A percentile compares a stretch with the other conserved stretches of the same genome.
Conservation (phyloP, 2,329 filamentous ascomycete species). For the Verticillium dahliae region DNA sequence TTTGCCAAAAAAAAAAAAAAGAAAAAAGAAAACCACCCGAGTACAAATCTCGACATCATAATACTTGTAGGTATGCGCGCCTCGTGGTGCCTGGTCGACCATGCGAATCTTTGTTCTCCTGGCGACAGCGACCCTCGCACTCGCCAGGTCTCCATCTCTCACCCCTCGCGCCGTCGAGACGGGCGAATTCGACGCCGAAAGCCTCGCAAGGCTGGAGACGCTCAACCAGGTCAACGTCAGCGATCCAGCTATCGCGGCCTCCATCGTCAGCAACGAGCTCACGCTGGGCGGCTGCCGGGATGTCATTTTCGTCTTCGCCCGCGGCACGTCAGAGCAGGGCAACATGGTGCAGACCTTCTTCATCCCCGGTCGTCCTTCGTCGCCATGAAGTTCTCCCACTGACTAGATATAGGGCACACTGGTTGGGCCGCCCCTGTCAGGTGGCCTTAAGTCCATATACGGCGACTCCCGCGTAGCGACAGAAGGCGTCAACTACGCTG, state of each 20-base stretch:
- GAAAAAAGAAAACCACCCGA: background rate
- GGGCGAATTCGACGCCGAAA: background rate
- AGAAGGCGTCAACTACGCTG: slow-evolving; percentile 25
- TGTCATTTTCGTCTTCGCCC: slow-evolving; percentile 15
- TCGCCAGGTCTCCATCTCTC: background rate
- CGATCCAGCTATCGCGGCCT: background rate
- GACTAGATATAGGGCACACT: slow-evolving; percentile 4
- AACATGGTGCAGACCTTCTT: slow-evolving; percentile 10
- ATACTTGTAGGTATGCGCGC: background rate
- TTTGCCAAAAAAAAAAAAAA: background rate
- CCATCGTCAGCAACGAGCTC: slow-evolving; percentile 11
- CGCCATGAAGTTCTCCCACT: background rate
- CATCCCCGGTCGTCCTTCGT: background rate
- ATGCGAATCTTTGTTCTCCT: background rate
- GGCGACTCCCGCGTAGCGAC: slow-evolving; percentile 12
- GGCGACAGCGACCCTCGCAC: background rate
- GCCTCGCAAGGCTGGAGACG: background rate
- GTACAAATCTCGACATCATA: background rate
- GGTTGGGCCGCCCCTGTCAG: slow-evolving; percentile 12
- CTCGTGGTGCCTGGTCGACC: background rate
- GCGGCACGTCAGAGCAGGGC: slow-evolving; percentile 13
- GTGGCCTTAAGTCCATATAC: slow-evolving; percentile 10
- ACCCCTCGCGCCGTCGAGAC: background rate
- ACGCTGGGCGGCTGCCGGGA: slow-evolving; percentile 13
- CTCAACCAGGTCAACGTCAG: background rate